Conservation (phyloP, 2,329 filamentous ascomycete species). For the Aspergillus sp. region DNA sequence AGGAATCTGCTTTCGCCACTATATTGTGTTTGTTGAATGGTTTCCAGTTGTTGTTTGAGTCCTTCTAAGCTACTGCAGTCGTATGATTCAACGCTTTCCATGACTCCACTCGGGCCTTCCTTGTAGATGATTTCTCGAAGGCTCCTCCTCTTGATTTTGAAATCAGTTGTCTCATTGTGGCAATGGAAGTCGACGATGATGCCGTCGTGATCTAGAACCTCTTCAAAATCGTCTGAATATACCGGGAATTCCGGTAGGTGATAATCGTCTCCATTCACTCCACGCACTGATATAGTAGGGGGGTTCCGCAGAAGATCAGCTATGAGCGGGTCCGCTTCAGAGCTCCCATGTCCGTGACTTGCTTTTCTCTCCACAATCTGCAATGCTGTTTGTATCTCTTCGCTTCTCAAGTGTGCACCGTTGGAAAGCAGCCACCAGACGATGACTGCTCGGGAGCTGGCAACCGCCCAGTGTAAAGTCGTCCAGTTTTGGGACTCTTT, state of each 20-base stretch:
- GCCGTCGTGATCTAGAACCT: background rate
- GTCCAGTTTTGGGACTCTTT: background rate
- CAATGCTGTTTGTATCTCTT: background rate
- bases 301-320: slow-evolving; percentile 3
- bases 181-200: background rate
- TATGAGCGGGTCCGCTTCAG: background rate
- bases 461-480: slow-evolving; percentile 5
- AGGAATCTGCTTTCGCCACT: too few relatives aligned
- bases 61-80: background rate
- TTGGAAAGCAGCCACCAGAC: slow-evolving; percentile 7
- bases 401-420: background rate
- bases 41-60: background rate
- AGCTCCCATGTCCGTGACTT: background rate
- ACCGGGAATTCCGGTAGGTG: background rate
- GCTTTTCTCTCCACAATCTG: background rate
- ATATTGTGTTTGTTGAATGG: background rate
- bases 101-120: slow-evolving; percentile 1
- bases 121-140: slow-evolving; percentile 3
- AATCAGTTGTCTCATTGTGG: background rate
- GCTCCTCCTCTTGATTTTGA: background rate
- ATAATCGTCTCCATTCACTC: background rate
- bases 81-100: background rate
- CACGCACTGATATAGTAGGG: background rate
- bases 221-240: background rate
- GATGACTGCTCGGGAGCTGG: slow-evolving; percentile 1